phyloP scores from a whole-genome alignment of 169 alveolate genomes.

The Eimeria falciformis region DNA sequence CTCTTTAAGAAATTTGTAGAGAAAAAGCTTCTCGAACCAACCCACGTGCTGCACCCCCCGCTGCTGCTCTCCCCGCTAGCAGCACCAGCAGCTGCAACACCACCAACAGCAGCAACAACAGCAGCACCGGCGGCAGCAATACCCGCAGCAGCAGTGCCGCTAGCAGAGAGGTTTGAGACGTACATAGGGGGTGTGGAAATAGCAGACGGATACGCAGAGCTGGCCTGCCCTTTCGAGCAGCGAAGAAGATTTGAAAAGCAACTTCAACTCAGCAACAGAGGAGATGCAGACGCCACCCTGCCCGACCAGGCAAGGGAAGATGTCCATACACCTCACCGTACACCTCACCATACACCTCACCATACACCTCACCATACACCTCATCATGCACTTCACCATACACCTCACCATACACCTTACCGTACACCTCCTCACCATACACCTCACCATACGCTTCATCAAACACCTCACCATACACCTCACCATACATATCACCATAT shows the following conservation, averaged over 20 bases:
- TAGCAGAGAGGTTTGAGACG: constrained; percentile 97
- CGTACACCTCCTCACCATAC: too few species aligned
- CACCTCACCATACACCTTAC: too few species aligned
- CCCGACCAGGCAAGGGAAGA: too few species aligned
- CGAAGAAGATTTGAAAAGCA: constrained; percentile 92
- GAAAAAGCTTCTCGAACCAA: constrained; percentile 89
- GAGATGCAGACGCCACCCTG: too few species aligned
- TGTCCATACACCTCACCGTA: too few species aligned
- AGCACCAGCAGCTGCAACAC: constrained; percentile 5
- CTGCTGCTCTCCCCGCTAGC: constrained; percentile 98
- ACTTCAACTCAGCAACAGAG: constrained; percentile 39
- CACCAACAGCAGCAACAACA: neutral
- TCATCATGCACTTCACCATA: too few species aligned
- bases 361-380: too few species aligned
- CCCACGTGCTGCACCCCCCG: constrained; percentile 97
- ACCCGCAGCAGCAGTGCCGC: constrained; percentile 81
- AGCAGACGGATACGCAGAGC: constrained; percentile 98
- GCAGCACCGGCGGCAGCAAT: constrained; percentile 14
- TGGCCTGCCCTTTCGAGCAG: constrained; percentile 97
- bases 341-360: too few species aligned
- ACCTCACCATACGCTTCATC: too few species aligned
- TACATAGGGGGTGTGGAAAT: constrained; percentile 96
- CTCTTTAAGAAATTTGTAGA: constrained; percentile 80
- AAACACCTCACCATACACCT: too few species aligned
- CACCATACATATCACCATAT: too few species aligned